Conservation (phyloP, 2,329 filamentous ascomycete genomes). For the Diplodia scrobiculata region DNA sequence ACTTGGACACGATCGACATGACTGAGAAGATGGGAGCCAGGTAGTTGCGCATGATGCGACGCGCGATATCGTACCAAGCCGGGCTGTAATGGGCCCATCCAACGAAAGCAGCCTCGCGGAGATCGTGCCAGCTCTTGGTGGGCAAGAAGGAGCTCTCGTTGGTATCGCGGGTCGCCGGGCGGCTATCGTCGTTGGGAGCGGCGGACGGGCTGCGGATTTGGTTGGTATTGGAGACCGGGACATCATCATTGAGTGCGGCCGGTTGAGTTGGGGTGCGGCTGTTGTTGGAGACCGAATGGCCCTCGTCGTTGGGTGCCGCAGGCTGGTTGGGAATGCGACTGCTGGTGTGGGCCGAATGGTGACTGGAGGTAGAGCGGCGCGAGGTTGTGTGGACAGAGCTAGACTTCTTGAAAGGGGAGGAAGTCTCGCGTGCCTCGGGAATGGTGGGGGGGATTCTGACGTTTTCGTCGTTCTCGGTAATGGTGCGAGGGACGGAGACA, state of each 20-base stretch:
- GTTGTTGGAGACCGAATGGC: background rate
- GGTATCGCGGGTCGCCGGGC: background rate
- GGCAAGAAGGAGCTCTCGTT: background rate
- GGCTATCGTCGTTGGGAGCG: background rate
- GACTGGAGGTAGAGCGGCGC: background rate
- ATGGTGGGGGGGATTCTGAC: background rate
- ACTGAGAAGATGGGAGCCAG: background rate
- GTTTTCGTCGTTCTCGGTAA: background rate
- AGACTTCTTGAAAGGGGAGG: background rate
- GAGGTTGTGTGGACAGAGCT: background rate
- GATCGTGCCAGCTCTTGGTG: slow-evolving; percentile 10
- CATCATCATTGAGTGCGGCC: background rate
- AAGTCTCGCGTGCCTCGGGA: background rate
- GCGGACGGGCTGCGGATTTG: too few relatives aligned
- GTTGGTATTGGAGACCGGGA: too few relatives aligned
- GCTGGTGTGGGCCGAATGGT: background rate
- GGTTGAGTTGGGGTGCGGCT: background rate
- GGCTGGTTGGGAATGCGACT: background rate
- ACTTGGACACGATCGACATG: background rate
- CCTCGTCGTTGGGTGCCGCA: background rate
- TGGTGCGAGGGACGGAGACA: background rate
- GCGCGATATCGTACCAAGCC: background rate
- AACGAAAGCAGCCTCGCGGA: slow-evolving; percentile 4
- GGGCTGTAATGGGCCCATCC: slow-evolving; percentile 4
- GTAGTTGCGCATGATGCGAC: slow-evolving; percentile 6